phyloP scores from a whole-genome alignment of 257 asterid species.

The Scutellaria baicalensis region DNA sequence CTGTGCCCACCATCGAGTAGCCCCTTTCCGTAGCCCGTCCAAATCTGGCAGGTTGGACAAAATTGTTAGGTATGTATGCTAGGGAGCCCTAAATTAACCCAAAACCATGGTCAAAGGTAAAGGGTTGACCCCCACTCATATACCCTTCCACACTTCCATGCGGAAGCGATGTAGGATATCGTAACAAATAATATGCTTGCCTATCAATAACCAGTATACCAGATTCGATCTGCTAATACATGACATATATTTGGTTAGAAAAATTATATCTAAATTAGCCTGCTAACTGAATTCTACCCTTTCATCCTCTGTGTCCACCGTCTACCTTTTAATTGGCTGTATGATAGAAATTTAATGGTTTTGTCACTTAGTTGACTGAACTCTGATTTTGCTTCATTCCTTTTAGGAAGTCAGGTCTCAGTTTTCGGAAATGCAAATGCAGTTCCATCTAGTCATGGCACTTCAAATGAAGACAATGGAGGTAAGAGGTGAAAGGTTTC shows the following conservation, averaged over 20 bases:
- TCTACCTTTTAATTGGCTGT: neutral
- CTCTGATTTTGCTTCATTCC: conserved; percentile 5
- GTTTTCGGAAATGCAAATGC: conserved; percentile 32
- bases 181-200: neutral
- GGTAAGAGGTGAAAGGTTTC: conserved; percentile 34
- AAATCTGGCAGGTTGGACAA: too few relatives aligned
- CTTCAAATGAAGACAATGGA: conserved; percentile 41
- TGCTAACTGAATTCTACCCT: conserved; percentile 3
- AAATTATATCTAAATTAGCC: neutral
- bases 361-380: neutral
- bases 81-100: too few relatives aligned
- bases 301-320: neutral
- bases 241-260: neutral
- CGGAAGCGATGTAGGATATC: too few relatives aligned
- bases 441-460: conserved; percentile 18
- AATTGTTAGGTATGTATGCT: too few relatives aligned
- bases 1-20: too few relatives aligned
- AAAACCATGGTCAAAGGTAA: too few relatives aligned
- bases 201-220: neutral
- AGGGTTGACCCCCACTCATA: too few relatives aligned
- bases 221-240: neutral
- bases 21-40: too few relatives aligned
- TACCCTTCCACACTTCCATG: too few relatives aligned
- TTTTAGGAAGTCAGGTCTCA: conserved; percentile 40
- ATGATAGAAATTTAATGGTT: neutral